Evolutionary conservation across 164 flowering plant species (phyloP).

Genomic region (Nymphaea colorata): DNA sequence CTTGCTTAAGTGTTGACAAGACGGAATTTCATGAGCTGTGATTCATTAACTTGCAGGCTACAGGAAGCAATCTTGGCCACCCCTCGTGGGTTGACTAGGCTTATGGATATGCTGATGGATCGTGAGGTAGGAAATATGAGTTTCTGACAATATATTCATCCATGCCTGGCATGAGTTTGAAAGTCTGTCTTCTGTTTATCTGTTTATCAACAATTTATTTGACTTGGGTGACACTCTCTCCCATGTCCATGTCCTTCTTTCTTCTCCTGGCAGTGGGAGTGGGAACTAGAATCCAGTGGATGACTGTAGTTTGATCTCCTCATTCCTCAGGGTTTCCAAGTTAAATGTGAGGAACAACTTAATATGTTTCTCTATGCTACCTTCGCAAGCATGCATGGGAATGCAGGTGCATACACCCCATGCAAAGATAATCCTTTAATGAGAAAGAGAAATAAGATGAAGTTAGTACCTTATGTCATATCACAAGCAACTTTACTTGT

Average conservation of each 20-base stretch:
- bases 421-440: no score
- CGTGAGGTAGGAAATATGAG: conserved; percentile 54
- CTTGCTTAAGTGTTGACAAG: background rate
- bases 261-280: no score
- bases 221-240: background rate
- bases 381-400: no score
- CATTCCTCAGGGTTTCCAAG: background rate
- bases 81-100: conserved; percentile 94
- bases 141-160: background rate
- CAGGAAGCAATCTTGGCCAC: conserved; percentile 90
- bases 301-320: background rate
- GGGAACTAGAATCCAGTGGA: background rate
- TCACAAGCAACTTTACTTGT: no score
- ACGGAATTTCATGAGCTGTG: background rate
- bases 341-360: no score
- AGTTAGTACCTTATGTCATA: no score
- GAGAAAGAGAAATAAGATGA: no score
- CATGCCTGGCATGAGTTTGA: background rate
- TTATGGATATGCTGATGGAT: conserved; percentile 99
- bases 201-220: background rate
- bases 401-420: no score
- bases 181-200: background rate
- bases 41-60: conserved; percentile 38
- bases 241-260: background rate
- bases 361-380: no score